Evolutionary conservation across 2,329 filamentous ascomycete species (phyloP), one percentile per base, ranked within the genome.

Genomic region (Capronia americana): DNA sequence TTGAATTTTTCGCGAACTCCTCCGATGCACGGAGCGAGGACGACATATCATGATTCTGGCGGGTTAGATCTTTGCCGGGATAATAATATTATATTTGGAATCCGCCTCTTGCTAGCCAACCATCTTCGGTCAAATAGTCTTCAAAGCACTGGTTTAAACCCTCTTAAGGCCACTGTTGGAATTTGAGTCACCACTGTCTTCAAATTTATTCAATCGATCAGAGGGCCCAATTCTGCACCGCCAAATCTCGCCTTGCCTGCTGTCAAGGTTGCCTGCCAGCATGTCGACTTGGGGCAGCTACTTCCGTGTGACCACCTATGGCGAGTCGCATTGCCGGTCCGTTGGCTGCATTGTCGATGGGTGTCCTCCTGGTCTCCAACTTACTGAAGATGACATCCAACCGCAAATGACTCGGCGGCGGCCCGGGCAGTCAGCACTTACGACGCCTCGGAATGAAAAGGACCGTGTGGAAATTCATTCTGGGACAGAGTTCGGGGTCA

Each of bases 341-440:
- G 93, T 98, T 75, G 93, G 93, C 76, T 96, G 92, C 83, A 97
- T 98, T 75, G 90, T 98, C 80, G 94, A 98, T 78, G 93, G 93
- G 74, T 91, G 88, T 76, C 95, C 94, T 41, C 93, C 95, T 14
- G 92, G 92, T 74, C 90, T 98, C 85, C 83, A 89, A 74, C 88
- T 98, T 78, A 90, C 87, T 69, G 93, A 97, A 80, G 84, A 83
- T 62, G 92, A 96, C 76, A 96, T 98, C 77, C 94, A 99, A 81
- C 93, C 93, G 57, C 93, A 97, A 81, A 92, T 98, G 87, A 96
- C 90, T 70, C 90, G 94, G 71, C 87, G 94, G 68, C 87, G 94
- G 67, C 94, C 94, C 4, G 94, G 94, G 53, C 94, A 99, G 80
- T 92, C 88, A 73, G 88, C 89, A 69, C 90, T 98, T 75, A 96